Conservation (phyloP, 164 flowering plant genomes). For the Warburgia ugandensis region DNA sequence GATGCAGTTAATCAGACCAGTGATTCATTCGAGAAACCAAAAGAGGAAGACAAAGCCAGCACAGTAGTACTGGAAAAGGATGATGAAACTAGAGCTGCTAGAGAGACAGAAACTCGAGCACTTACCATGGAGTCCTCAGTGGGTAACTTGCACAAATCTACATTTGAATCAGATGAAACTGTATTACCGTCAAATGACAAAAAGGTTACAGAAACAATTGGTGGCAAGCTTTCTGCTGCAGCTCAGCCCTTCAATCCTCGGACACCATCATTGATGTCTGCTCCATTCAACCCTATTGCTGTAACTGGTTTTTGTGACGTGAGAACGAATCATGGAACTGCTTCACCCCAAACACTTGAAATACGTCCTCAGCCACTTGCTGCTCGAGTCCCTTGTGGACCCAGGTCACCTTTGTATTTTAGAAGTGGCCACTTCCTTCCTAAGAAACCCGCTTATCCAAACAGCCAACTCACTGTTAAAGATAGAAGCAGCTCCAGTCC, state of each 20-base stretch:
- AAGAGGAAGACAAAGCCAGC: constrained; percentile 21
- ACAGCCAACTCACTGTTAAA: constrained; percentile 27
- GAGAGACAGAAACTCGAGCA: constrained; percentile 17
- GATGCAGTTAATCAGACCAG: constrained; percentile 22
- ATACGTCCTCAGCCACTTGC: constrained; percentile 44
- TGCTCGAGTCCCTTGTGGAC: constrained; percentile 66
- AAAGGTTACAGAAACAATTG: constrained; percentile 37
- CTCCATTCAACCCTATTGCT: constrained; percentile 27
- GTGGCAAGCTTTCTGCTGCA: constrained; percentile 80
- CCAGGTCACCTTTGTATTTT: constrained; percentile 60
- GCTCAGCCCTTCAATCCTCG: constrained; percentile 84
- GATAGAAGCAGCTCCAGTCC: constrained; percentile 27
- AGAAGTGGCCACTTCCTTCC: constrained; percentile 37
- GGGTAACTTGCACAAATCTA: constrained; percentile 15
- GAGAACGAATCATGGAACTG: constrained; percentile 40
- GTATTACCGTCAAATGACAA: constrained; percentile 16
- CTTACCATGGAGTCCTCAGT: constrained; percentile 1
- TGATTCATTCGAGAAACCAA: constrained; percentile 17
- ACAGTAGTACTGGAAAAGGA: too few species aligned
- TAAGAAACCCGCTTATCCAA: constrained; percentile 37
- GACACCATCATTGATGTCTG: constrained; percentile 24
- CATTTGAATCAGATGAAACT: constrained; percentile 19
- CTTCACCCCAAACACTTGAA: constrained; percentile 33
- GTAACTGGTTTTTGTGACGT: constrained; percentile 37
- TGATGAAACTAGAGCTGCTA: constrained; percentile 19